These are phyloP conservation scores for Limnanthes douglasii DNA, from an alignment of 345 rosid genomes.

Conservation along the genomic window DNA sequence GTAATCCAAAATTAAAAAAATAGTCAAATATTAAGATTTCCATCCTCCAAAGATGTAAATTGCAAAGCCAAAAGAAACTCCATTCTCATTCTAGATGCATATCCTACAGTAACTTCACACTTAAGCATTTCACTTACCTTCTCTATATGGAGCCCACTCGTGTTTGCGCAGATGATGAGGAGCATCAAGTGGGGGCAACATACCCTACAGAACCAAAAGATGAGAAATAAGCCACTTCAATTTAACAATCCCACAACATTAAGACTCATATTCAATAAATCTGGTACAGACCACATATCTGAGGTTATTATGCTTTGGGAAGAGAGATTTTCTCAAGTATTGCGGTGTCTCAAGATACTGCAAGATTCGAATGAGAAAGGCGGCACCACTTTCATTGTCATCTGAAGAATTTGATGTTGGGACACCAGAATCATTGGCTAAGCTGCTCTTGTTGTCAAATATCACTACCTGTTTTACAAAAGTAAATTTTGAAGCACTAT, in stretches of 20 bases:
- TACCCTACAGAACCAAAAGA: slow-evolving; percentile 28
- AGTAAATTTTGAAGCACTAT: background rate
- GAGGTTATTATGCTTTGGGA: slow-evolving; percentile 63
- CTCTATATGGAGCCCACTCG: slow-evolving; percentile 81
- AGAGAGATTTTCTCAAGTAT: slow-evolving; percentile 71
- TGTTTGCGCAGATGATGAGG: slow-evolving; percentile 96
- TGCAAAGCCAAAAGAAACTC: background rate
- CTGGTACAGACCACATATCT: slow-evolving; percentile 58
- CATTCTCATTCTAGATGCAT: background rate
- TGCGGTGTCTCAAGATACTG: slow-evolving; percentile 87
- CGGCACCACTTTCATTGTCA: slow-evolving; percentile 57
- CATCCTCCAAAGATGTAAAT: background rate
- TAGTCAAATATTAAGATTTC: background rate
- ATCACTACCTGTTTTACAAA: slow-evolving; percentile 52
- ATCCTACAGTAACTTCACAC: background rate
- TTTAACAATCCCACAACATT: background rate
- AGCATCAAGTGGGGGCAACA: slow-evolving; percentile 97
- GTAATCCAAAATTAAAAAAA: slow-evolving; percentile 3
- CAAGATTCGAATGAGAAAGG: slow-evolving; percentile 71
- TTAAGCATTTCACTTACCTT: slow-evolving; percentile 31
- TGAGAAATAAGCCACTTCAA: background rate
- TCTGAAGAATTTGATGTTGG: slow-evolving; percentile 12
- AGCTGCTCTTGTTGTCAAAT: slow-evolving; percentile 43
- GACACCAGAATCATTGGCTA: slow-evolving; percentile 14
- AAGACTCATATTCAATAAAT: background rate